Evolutionary conservation across 1,139 yeast species (phyloP).

Genomic region (Wickerhamomyces sp.): DNA sequence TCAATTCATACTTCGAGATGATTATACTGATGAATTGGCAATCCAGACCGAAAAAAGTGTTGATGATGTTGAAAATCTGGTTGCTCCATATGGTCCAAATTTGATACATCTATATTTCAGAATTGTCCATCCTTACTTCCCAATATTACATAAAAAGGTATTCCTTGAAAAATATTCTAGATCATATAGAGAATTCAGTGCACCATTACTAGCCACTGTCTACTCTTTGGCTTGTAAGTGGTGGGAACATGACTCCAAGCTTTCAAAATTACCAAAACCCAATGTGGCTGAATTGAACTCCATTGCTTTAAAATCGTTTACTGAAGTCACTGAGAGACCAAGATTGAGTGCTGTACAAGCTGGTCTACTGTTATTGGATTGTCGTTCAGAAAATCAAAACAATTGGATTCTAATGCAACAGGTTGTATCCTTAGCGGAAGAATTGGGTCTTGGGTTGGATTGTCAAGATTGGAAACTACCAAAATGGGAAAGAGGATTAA

Average conservation of each 20-base stretch:
- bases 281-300: conserved; percentile 54
- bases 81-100: conserved; percentile 74
- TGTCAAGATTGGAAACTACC: conserved; percentile 88
- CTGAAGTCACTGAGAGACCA: conserved; percentile 65
- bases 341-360: conserved; percentile 79
- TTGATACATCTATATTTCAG: conserved; percentile 67
- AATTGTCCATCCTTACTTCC: conserved; percentile 75
- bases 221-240: conserved; percentile 72
- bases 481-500: conserved; percentile 83
- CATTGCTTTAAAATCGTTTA: conserved; percentile 48
- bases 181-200: conserved; percentile 73
- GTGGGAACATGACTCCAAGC: conserved; percentile 78
- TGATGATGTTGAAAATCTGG: conserved; percentile 64
- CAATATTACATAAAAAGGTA: conserved; percentile 71
- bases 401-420: conserved; percentile 88
- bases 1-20: conserved; percentile 67
- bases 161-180: conserved; percentile 71
- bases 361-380: conserved; percentile 62
- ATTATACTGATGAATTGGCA: conserved; percentile 60
- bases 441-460: conserved; percentile 78
- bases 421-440: conserved; percentile 81
- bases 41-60: conserved; percentile 62
- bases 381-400: conserved; percentile 43
- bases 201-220: conserved; percentile 72
- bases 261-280: conserved; percentile 60